Conservation (phyloP, 306 rosid genomes). For the Vigna hirtella region DNA sequence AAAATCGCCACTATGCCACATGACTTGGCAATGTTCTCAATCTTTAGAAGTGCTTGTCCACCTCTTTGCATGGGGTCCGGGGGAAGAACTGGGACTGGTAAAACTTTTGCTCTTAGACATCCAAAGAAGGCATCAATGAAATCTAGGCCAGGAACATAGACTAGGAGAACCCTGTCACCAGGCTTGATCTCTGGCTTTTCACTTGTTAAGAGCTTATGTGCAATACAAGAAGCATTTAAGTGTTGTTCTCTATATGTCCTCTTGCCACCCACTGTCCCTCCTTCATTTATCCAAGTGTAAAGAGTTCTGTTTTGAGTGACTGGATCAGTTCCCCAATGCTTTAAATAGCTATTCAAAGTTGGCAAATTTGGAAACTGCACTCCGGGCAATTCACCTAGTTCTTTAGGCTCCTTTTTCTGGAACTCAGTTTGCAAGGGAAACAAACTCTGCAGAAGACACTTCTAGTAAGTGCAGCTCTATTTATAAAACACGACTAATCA, state of each 20-base stretch:
- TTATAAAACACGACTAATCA: conserved; percentile 3
- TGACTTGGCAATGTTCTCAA: conserved; percentile 84
- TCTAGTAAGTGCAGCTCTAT: conserved; percentile 31
- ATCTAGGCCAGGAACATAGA: conserved; percentile 86
- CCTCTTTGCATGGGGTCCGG: conserved; percentile 94
- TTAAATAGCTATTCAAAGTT: conserved; percentile 77
- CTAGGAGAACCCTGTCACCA: conserved; percentile 80
- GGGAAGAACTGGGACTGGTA: conserved; percentile 95
- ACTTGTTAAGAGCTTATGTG: conserved; percentile 74
- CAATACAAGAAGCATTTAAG: conserved; percentile 79
- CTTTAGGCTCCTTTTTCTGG: conserved; percentile 49
- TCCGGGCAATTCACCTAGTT: conserved; percentile 65
- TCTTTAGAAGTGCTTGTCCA: conserved; percentile 86
- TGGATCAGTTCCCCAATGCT: conserved; percentile 77
- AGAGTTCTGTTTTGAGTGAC: conserved; percentile 66
- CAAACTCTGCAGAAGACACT: conserved; percentile 65
- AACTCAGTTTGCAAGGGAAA: conserved; percentile 64
- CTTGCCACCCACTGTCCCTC: conserved; percentile 59
- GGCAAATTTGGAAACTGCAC: conserved; percentile 72
- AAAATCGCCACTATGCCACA: conserved; percentile 82
- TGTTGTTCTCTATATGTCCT: conserved; percentile 82
- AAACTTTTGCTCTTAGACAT: conserved; percentile 79
- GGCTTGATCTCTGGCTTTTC: conserved; percentile 77
- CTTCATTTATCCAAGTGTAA: conserved; percentile 88
- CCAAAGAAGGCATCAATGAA: conserved; percentile 92